These are phyloP conservation scores for Sicyos baderoa DNA, from an alignment of 306 rosid genomes.

Conservation along the genomic window DNA sequence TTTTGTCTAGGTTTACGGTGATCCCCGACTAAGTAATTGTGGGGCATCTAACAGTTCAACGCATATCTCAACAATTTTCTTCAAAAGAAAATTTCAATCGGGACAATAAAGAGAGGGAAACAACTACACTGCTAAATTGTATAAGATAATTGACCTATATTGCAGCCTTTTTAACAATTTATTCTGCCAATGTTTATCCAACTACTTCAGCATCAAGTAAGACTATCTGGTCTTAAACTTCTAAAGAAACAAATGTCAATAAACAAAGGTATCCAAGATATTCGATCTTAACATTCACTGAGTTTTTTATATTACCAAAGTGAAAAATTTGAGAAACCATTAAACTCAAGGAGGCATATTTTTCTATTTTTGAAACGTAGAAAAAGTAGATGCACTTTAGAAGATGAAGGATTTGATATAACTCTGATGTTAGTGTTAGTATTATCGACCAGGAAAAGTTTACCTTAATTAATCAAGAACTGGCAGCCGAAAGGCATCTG, in stretches of 20 bases:
- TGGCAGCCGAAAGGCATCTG: background rate
- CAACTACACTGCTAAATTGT: background rate
- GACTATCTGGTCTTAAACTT: background rate
- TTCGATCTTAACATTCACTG: background rate
- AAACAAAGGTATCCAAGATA: conserved; percentile 1
- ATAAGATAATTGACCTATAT: background rate
- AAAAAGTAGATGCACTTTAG: background rate
- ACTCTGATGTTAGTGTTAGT: background rate
- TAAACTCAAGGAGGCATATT: background rate
- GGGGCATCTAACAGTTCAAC: too few species aligned
- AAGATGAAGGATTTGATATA: background rate
- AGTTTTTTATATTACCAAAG: background rate
- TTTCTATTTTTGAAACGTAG: background rate
- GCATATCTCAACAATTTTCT: background rate
- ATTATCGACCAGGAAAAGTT: background rate
- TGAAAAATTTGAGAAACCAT: background rate
- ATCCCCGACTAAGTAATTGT: too few species aligned
- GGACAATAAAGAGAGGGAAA: background rate
- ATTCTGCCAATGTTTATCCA: background rate
- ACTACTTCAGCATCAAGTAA: background rate
- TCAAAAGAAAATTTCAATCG: background rate
- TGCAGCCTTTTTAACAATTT: background rate
- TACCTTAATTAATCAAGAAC: background rate
- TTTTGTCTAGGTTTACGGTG: too few species aligned
- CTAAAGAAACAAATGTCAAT: background rate